Evolutionary conservation across 768 basidiomycete species (phyloP), one percentile per base, ranked within the genome.

Genomic region (Pleurotus sapidus): DNA sequence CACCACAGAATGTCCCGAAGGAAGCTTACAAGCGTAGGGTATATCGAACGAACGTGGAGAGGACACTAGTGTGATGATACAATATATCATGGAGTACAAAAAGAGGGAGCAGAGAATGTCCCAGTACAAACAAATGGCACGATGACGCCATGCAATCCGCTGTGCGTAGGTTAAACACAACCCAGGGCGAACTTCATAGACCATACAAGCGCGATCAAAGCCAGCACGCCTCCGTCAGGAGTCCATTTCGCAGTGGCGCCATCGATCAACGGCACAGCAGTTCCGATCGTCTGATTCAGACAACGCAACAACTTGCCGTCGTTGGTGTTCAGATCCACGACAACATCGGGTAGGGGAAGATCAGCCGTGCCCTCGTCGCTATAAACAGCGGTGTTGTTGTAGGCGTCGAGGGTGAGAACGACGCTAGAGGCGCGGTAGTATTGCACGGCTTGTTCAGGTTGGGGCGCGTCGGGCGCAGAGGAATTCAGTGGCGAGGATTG

Each of bases 351-450:
- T 1, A 86, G 68, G 0, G 80, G 70, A 0, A 76, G 68, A 56
- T 77, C 72, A 0, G 78, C 61, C 0, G 65, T 63, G 4, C 68
- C 60, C 45, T 78, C 65, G 47, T 57, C 55, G 3, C 65, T 65
- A 38, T 82, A 68, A 2, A 77, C 79, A 3, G 77, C 80, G 0
- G 81, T 78, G 63, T 86, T 78, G 61, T 86, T 84, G 66, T 86
- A 87, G 1, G 80, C 82, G 48, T 86, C 80, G 5, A 86, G 71
- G 0, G 79, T 77, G 5, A 87, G 75, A 3, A 75, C 79, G 25
- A 81, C 74, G 40, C 77, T 80, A 60, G 80, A 82, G 0, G 83
- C 77, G 25, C 86, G 82, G 63, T 80, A 87, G 63, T 87, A 87
- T 55, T 86, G 81, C 4, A 86, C 62, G 0, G 75, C 77, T 59